Evolutionary conservation across 176 grass and related monocot species (phyloP).

Genomic region (Hyparrhenia diplandra): DNA sequence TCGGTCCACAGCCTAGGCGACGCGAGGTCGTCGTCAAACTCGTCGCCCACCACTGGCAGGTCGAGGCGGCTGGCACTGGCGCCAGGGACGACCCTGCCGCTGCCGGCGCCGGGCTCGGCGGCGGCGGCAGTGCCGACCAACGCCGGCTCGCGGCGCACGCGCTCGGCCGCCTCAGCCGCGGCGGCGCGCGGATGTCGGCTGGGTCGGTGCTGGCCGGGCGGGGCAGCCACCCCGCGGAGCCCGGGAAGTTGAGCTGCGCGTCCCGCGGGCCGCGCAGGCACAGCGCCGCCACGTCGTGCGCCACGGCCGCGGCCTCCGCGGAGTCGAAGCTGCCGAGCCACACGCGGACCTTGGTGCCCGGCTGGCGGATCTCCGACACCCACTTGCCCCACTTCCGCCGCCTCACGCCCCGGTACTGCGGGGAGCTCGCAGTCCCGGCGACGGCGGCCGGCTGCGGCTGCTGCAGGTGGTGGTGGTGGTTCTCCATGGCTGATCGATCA

Average conservation of each 20-base stretch:
- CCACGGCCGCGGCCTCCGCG: constrained; percentile 60
- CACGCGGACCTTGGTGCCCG: constrained; percentile 53
- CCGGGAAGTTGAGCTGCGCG: constrained; percentile 67
- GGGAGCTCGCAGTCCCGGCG: not conserved
- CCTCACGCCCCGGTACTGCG: constrained; percentile 48
- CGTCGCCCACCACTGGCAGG: not conserved
- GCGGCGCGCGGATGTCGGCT: constrained; percentile 32
- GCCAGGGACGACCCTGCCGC: fast-evolving
- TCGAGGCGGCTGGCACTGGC: not conserved
- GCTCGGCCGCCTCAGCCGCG: constrained; percentile 42
- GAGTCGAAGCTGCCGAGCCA: constrained; percentile 76
- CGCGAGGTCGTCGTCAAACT: constrained; percentile 40
- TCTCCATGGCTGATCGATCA: not conserved
- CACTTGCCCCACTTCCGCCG: constrained; percentile 69
- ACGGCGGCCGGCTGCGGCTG: not conserved
- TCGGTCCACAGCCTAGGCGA: constrained; percentile 59
- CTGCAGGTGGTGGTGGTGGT: not conserved
- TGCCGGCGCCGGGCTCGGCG: not conserved
- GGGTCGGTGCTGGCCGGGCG: constrained; percentile 40
- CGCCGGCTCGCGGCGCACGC: constrained; percentile 34
- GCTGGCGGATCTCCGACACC: constrained; percentile 72
- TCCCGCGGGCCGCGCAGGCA: constrained; percentile 40
- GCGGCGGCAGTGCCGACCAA: not conserved
- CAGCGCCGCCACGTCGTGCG: constrained; percentile 63
- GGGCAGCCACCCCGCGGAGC: constrained; percentile 40